Conservation (phyloP, 106 monocot species). For the Narthecium ossifragum region DNA sequence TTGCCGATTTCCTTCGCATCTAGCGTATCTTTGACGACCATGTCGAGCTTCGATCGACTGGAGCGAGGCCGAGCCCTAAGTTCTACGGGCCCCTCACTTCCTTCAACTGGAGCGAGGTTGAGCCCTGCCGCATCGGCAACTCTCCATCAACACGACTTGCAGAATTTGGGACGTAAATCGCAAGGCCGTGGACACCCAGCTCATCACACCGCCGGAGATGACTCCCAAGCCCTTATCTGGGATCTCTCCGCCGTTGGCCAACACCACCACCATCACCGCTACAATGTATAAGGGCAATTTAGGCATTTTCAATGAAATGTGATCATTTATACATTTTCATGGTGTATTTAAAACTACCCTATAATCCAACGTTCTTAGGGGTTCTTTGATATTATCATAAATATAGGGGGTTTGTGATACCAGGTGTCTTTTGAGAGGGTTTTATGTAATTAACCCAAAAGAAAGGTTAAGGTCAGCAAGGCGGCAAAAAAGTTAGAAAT, state of each 20-base stretch:
- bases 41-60: slow-evolving; percentile 65
- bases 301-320: too few relatives aligned
- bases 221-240: slow-evolving; percentile 94
- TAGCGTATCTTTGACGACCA: slow-evolving; percentile 39
- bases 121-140: slow-evolving; percentile 87
- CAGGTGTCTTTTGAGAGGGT: too few relatives aligned
- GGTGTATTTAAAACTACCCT: too few relatives aligned
- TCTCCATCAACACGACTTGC: slow-evolving; percentile 94
- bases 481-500: too few relatives aligned
- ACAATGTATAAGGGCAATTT: too few relatives aligned
- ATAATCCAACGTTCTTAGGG: too few relatives aligned
- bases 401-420: too few relatives aligned
- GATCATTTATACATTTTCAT: too few relatives aligned
- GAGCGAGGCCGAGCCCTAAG: slow-evolving; percentile 83
- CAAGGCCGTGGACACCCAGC: slow-evolving; percentile 91
- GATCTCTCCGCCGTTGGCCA: slow-evolving; percentile 91
- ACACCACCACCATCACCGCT: too few relatives aligned
- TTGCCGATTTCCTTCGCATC: slow-evolving; percentile 91
- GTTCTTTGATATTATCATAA: too few relatives aligned
- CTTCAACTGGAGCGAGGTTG: slow-evolving; percentile 99
- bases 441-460: too few relatives aligned
- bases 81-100: slow-evolving; percentile 97
- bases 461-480: too few relatives aligned
- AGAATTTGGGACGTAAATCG: slow-evolving; percentile 97
- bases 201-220: slow-evolving; percentile 94